Conservation (phyloP, 2,329 filamentous ascomycete species). For the Colletotrichum falcatum region DNA sequence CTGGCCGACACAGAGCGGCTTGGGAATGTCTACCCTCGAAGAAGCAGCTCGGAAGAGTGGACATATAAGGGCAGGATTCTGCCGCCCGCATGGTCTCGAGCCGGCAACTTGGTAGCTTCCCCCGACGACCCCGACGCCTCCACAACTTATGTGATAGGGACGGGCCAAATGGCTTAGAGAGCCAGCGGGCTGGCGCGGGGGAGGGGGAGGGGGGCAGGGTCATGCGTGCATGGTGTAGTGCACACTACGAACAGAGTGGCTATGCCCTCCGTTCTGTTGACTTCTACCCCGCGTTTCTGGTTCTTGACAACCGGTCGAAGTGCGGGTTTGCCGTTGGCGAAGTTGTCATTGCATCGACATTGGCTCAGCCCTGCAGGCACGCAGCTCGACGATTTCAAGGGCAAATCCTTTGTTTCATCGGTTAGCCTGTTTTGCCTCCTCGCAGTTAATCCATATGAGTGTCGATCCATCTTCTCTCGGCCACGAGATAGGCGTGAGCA, state of each 20-base stretch:
- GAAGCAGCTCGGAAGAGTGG: not conserved
- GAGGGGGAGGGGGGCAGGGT: constrained; percentile 3
- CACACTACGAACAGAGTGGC: constrained; percentile 18
- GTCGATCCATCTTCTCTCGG: constrained; percentile 12
- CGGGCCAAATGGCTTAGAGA: not conserved
- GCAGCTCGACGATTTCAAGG: constrained; percentile 2
- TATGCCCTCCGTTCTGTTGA: constrained; percentile 29
- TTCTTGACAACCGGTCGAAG: constrained; percentile 3
- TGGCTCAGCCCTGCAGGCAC: constrained; percentile 35
- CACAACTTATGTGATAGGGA: not conserved
- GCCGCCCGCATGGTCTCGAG: constrained; percentile 3
- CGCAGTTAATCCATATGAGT: constrained; percentile 13
- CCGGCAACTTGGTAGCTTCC: constrained; percentile 7
- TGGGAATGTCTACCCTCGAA: not conserved
- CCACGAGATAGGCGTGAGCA: constrained; percentile 6
- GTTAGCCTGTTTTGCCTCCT: constrained; percentile 35
- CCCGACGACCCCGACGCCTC: too few species aligned
- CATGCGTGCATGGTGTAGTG: constrained; percentile 14
- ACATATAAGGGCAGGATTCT: not conserved
- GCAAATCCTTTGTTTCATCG: constrained; percentile 22
- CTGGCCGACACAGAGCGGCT: constrained; percentile 1
- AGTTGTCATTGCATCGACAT: constrained; percentile 25
- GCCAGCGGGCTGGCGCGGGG: constrained; percentile 14
- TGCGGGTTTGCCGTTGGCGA: constrained; percentile 13
- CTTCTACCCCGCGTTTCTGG: constrained; percentile 32